These are phyloP conservation scores for Sambucus nigra DNA, from an alignment of 129 eudicot genomes.

Conservation along the genomic window DNA sequence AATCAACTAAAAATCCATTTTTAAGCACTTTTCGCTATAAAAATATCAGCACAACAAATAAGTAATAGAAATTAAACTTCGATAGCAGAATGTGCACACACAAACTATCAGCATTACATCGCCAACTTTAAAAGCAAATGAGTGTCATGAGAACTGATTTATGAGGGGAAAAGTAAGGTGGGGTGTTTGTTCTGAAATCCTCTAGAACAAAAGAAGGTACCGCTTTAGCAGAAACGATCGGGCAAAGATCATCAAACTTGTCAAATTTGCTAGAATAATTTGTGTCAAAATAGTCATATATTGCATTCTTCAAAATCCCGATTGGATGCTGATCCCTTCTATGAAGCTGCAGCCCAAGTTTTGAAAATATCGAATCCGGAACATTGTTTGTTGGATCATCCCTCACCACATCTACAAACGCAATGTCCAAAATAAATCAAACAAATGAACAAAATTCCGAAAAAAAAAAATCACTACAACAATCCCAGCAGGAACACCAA, in stretches of 20 bases:
- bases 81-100: too few species aligned
- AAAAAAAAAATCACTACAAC: neutral
- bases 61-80: too few species aligned
- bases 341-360: constrained; percentile 95
- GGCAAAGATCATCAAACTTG: constrained; percentile 86
- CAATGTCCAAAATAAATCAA: neutral
- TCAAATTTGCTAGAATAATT: constrained; percentile 63
- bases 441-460: neutral
- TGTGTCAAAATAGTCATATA: constrained; percentile 68
- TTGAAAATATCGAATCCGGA: constrained; percentile 75
- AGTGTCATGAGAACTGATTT: neutral
- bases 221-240: constrained; percentile 75
- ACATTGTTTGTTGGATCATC: constrained; percentile 96
- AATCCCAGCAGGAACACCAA: neutral
- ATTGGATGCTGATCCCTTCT: constrained; percentile 84
- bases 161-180: neutral
- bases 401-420: constrained; percentile 64
- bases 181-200: neutral
- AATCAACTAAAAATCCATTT: too few species aligned
- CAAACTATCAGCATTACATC: too few species aligned
- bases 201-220: constrained; percentile 24
- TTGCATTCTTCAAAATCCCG: constrained; percentile 90
- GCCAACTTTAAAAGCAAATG: too few species aligned
- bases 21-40: too few species aligned
- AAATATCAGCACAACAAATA: too few species aligned